phyloP scores from a whole-genome alignment of 2,329 filamentous ascomycete genomes.

The Onygenales sp. region DNA sequence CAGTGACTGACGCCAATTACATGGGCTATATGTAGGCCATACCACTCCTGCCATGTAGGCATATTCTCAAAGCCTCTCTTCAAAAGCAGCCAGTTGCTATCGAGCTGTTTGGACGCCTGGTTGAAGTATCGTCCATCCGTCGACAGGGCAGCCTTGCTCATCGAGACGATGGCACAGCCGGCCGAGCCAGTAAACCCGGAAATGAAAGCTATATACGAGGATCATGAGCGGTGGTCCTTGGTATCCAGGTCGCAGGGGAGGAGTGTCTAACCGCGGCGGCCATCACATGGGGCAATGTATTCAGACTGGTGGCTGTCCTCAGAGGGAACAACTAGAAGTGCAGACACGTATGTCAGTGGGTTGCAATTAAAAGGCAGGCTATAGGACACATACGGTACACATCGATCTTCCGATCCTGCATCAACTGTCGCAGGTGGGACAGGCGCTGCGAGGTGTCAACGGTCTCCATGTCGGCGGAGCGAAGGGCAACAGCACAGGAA shows the following conservation, averaged over 20 bases:
- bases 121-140: slow-evolving; percentile 98
- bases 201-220: slow-evolving; percentile 56
- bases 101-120: slow-evolving; percentile 83
- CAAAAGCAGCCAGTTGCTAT: slow-evolving; percentile 80
- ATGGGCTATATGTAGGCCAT: slow-evolving; percentile 20
- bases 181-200: slow-evolving; percentile 92
- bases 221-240: slow-evolving; percentile 1
- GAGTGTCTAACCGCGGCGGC: slow-evolving; percentile 54
- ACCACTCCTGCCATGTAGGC: slow-evolving; percentile 96
- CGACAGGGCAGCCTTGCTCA: slow-evolving; percentile 76
- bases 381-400: slow-evolving; percentile 64
- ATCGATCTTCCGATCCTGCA: slow-evolving; percentile 79
- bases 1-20: slow-evolving; percentile 11
- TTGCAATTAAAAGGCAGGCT: slow-evolving; percentile 6
- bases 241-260: neutral
- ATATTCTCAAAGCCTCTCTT: slow-evolving; percentile 92
- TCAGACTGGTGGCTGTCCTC: slow-evolving; percentile 97
- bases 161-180: slow-evolving; percentile 80
- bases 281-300: slow-evolving; percentile 95
- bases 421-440: slow-evolving; percentile 66
- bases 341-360: slow-evolving; percentile 27
- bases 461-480: slow-evolving; percentile 56
- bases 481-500: slow-evolving; percentile 26
- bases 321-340: slow-evolving; percentile 70
- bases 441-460: slow-evolving; percentile 73